Base-by-base conservation (phyloP, 768 basidiomycete species). In the Serendipita sp. region DNA sequence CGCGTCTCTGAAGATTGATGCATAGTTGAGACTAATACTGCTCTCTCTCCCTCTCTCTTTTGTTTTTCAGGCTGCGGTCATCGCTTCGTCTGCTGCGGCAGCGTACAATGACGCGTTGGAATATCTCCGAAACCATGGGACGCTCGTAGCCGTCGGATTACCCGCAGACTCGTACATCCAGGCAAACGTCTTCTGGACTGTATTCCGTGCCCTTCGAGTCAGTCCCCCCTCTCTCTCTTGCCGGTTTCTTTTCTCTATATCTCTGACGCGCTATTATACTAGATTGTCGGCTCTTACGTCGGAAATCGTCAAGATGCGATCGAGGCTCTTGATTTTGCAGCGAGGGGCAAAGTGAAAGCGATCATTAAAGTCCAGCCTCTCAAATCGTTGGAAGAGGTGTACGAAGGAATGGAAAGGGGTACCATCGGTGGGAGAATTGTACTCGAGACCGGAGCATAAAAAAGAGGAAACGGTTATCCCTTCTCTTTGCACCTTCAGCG, bases 271-370 rank as follows among this genome's bases (percentile, higher is more conserved):
- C n/a, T 48, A 60, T 67, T 38, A 14, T 14, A 38, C 7, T 28
- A 69, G 48, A 64, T 75, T 64, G 68, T 73, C 50, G 74, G 75
- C 30, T 71, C 70, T 24, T 76, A 75, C 68, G 78, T 77, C 61
- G 75, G 68, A 42, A 76, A 90, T 72, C 81, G 87, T 42, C 89
- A 91, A 71, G 92, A 94, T 69, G 83, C 90, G 2, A 71, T 79
- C 9, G 91, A 95, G 71, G 87, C 92, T 0, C 73, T 94, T 45
- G 79, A 82, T 2, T 83, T 93, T 53, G 90, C 89, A 0, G 79
- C 83, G 0, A 69, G 75, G 34, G 88, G 88, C 14, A 80, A 81
- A 61, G 85, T 90, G 61, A 85, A 82, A 70, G 82, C 82, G 63
- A 75, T 75, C 66, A 85, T 76, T 66, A 70, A 66, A 43, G 56